Base-by-base conservation (phyloP, 805 yeast genomes). In the Lachancea sp. region DNA sequence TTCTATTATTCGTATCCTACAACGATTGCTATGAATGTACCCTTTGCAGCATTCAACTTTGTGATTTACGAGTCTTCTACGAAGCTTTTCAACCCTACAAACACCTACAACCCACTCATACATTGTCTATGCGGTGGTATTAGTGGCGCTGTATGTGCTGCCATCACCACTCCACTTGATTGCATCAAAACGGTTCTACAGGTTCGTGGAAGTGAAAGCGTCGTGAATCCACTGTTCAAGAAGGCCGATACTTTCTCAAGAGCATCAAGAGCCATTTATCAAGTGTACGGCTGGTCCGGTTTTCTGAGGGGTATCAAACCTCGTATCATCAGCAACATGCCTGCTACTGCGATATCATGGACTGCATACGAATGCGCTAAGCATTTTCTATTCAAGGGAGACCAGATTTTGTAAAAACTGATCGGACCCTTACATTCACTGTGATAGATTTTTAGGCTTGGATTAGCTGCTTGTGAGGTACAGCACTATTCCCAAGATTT, bases 341-440 rank as follows among this genome's bases (percentile, higher is more conserved):
- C 99, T 18, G 81, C 95, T 38, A 91, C 98, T 8, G 98, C 98
- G 17, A 89, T 91, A 50, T 82, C 95, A 52, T 91, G 98, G 98
- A 91, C 98, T 1, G 87, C 95, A 22, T 91, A 91, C 66, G 99
- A 91, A 65, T 86, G 90, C 91, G 97, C 96, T 36, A 91, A 91
- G 47, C 70, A 68, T 49, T 63, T 67, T 53, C 50, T 70, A 36
- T 48, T 48, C 46, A 32, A 34, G 15, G 25, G 16, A 22, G 29
- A 15, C 26, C 18, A n/a, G 16, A 3, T 20, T 35, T 35, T 17
- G 16, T 18, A 18, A 35, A 11, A 13, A 11, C 19, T 32, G 19
- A 3, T 15, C 35, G 6, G 12, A 9, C 35, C 17, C 11, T n/a
- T 15, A 10, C 15, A 11, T 6, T 11, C 19, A 16, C 13, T 15